phyloP scores from a whole-genome alignment of 208 protist genomes.

The Naegleria gruberi region DNA sequence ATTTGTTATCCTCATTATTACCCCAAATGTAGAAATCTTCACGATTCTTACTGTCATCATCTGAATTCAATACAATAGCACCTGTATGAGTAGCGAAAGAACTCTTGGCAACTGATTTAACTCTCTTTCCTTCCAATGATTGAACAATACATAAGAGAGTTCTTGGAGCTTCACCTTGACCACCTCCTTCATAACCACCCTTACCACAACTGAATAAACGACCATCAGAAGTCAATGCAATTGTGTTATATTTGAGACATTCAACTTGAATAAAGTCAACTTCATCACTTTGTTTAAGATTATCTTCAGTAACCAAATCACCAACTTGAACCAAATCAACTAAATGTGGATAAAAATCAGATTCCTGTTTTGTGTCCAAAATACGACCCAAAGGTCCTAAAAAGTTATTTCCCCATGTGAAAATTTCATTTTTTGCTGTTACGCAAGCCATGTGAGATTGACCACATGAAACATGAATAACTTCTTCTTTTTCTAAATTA shows the following conservation, averaged over 20 bases:
- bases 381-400: constrained; percentile 8
- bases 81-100: neutral
- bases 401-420: constrained; percentile 16
- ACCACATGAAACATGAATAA: neutral
- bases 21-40: neutral
- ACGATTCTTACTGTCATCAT: neutral
- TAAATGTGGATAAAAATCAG: neutral
- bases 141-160: neutral
- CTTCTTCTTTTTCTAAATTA: neutral
- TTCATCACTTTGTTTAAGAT: neutral
- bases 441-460: constrained; percentile 1
- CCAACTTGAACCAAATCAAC: constrained; percentile 17
- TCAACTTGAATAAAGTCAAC: constrained; percentile 10
- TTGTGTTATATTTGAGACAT: constrained; percentile 2
- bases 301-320: neutral
- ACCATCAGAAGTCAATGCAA: constrained; percentile 11
- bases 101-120: neutral
- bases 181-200: neutral
- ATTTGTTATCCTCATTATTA: neutral
- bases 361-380: neutral
- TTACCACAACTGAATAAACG: constrained; percentile 6
- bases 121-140: neutral
- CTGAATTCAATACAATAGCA: neutral
- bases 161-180: neutral
- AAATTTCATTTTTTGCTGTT: neutral